Evolutionary conservation across 805 yeast species (phyloP).

Genomic region (Cyberlindnera lachancei): DNA sequence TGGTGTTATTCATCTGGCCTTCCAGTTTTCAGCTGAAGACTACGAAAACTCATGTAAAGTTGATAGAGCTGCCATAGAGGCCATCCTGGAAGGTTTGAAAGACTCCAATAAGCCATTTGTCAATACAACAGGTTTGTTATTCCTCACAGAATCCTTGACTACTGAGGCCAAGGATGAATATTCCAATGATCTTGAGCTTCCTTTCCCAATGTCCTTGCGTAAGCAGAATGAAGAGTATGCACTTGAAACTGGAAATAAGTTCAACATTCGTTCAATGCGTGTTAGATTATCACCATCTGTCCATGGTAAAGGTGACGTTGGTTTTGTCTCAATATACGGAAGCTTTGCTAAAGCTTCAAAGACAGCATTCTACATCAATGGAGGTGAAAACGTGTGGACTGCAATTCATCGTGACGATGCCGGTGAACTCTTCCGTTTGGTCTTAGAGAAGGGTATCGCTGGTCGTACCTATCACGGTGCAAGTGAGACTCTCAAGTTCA

Average conservation of each 20-base stretch:
- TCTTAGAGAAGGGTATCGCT: slow-evolving; percentile 22
- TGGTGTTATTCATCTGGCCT: slow-evolving; percentile 31
- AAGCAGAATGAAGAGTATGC: slow-evolving; percentile 11
- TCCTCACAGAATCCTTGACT: slow-evolving; percentile 3
- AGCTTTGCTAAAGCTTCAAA: slow-evolving; percentile 26
- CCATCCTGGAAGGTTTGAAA: slow-evolving; percentile 22
- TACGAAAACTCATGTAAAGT: slow-evolving; percentile 11
- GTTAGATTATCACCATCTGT: slow-evolving; percentile 27
- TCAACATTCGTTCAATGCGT: slow-evolving; percentile 22
- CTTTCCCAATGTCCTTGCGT: slow-evolving; percentile 5
- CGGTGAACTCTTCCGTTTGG: slow-evolving; percentile 24
- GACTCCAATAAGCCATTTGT: slow-evolving; percentile 21
- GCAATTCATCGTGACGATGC: slow-evolving; percentile 27
- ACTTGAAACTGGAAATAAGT: slow-evolving; percentile 12
- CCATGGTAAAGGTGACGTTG: slow-evolving; percentile 26
- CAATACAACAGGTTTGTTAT: slow-evolving; percentile 19
- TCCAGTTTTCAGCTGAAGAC: slow-evolving; percentile 25
- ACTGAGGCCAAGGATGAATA: slow-evolving; percentile 7
- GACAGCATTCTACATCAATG: slow-evolving; percentile 28
- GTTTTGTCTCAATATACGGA: slow-evolving; percentile 19
- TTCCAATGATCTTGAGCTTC: not conserved
- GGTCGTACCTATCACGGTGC: slow-evolving; percentile 22
- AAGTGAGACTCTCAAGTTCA: slow-evolving; percentile 19
- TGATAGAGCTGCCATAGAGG: slow-evolving; percentile 23
- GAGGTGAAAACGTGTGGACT: slow-evolving; percentile 26